Evolutionary conservation across 495 filamentous ascomycete genomes (phyloP).

Genomic region (Ascodesmis nigricans): DNA sequence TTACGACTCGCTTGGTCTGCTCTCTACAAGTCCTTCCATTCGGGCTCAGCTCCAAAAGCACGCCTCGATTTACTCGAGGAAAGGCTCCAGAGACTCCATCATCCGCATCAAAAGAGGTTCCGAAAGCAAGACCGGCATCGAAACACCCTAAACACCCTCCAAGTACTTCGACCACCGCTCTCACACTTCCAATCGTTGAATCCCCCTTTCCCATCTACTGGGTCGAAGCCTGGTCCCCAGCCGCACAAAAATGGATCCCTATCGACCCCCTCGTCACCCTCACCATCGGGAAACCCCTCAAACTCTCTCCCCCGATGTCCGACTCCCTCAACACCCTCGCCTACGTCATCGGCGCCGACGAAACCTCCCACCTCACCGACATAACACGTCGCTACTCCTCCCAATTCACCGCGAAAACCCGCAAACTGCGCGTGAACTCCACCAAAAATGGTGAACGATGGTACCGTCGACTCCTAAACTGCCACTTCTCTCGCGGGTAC

Average conservation of each 20-base stretch:
- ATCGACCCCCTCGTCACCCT: conserved; percentile 67
- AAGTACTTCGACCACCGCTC: no score
- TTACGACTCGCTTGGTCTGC: conserved; percentile 75
- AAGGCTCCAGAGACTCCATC: no score
- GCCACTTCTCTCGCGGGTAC: conserved; percentile 1
- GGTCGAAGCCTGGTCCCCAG: conserved; percentile 74
- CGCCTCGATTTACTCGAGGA: neutral
- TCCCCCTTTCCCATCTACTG: conserved; percentile 70
- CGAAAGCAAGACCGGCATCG: no score
- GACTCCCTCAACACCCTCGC: conserved; percentile 50
- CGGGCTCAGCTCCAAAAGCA: conserved; percentile 28
- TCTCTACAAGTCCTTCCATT: conserved; percentile 74
- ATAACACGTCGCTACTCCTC: conserved; percentile 62
- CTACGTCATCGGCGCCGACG: conserved; percentile 75
- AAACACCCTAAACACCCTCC: no score
- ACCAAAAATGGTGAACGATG: conserved; percentile 45
- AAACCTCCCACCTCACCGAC: conserved; percentile 50
- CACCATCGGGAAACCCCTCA: conserved; percentile 44
- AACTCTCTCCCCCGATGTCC: conserved; percentile 57
- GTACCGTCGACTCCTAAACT: conserved; percentile 31
- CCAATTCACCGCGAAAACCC: conserved; percentile 73
- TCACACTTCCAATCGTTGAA: conserved; percentile 25
- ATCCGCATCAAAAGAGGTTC: no score
- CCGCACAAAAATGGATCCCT: conserved; percentile 72
- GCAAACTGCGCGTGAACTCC: conserved; percentile 48